Percentiles rank a stretch among this genome's conserved stretches.
Evolutionary conservation across 768 basidiomycete species (phyloP).

Genomic region (Dendrothele bispora): DNA sequence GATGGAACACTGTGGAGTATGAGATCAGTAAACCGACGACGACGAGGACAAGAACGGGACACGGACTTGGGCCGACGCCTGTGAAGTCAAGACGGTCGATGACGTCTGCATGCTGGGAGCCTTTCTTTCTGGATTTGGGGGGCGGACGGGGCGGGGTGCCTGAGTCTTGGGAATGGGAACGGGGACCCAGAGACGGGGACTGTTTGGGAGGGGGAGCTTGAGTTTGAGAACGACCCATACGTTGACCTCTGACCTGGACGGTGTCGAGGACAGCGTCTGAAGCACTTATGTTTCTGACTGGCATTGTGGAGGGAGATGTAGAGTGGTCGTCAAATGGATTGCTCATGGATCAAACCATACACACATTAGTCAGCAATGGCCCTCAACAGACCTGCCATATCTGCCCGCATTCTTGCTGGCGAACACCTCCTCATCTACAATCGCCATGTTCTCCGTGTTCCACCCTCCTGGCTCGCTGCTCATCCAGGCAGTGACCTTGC

Average conservation of each 20-base stretch:
- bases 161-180: slow-evolving; percentile 50
- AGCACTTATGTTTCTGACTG: slow-evolving; percentile 25
- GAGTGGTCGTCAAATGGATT: slow-evolving; percentile 12
- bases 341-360: background rate
- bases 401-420: slow-evolving; percentile 65
- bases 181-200: slow-evolving; percentile 34
- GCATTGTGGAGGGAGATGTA: slow-evolving; percentile 30
- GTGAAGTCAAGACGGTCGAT: slow-evolving; percentile 88
- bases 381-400: background rate
- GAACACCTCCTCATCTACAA: slow-evolving; percentile 75
- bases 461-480: slow-evolving; percentile 72
- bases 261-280: slow-evolving; percentile 68
- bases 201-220: slow-evolving; percentile 27
- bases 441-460: slow-evolving; percentile 61
- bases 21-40: slow-evolving; percentile 16
- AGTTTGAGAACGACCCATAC: slow-evolving; percentile 61
- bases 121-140: slow-evolving; percentile 70
- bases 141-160: slow-evolving; percentile 36
- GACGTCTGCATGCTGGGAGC: slow-evolving; percentile 82
- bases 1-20: slow-evolving; percentile 72
- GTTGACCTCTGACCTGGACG: slow-evolving; percentile 53
- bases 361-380: background rate
- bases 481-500: slow-evolving; percentile 92
- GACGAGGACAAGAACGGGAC: slow-evolving; percentile 8
- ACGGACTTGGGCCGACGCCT: slow-evolving; percentile 81